phyloP scores from a whole-genome alignment of 2,329 filamentous ascomycete species.

The Botryotinia convoluta region DNA sequence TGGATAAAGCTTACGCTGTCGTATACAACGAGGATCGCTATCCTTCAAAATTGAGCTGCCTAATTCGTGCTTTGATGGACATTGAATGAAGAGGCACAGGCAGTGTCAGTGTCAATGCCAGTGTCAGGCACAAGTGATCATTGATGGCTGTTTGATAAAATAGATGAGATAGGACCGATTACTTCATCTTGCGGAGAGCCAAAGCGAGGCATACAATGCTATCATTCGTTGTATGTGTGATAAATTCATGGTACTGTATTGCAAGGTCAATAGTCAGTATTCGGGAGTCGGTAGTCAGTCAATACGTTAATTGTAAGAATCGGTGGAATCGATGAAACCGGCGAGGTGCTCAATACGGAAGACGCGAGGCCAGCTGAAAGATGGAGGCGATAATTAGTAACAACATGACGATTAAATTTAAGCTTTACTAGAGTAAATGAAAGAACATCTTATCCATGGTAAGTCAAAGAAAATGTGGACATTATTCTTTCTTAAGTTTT shows the following conservation, averaged over 20 bases:
- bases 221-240: neutral
- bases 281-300: neutral
- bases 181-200: neutral
- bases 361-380: conserved; percentile 11
- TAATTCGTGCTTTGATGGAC: conserved; percentile 13
- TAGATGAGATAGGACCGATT: conserved; percentile 19
- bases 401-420: neutral
- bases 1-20: conserved; percentile 9
- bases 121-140: neutral
- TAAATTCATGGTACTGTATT: neutral
- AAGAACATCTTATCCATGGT: neutral
- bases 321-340: neutral
- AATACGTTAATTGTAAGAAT: neutral
- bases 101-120: neutral
- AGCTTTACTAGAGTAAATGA: neutral
- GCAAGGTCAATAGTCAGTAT: neutral
- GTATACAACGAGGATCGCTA: conserved; percentile 15
- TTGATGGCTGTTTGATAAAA: neutral
- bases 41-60: conserved; percentile 5
- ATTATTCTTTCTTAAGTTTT: neutral
- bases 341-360: neutral
- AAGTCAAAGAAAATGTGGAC: neutral
- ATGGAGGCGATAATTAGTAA: conserved; percentile 1
- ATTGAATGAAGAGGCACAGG: neutral
- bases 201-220: neutral